Percentiles rank a stretch among this genome's conserved stretches.
phyloP scores from a whole-genome alignment of 2,329 filamentous ascomycete genomes.

The Phyllosticta citriasiana region DNA sequence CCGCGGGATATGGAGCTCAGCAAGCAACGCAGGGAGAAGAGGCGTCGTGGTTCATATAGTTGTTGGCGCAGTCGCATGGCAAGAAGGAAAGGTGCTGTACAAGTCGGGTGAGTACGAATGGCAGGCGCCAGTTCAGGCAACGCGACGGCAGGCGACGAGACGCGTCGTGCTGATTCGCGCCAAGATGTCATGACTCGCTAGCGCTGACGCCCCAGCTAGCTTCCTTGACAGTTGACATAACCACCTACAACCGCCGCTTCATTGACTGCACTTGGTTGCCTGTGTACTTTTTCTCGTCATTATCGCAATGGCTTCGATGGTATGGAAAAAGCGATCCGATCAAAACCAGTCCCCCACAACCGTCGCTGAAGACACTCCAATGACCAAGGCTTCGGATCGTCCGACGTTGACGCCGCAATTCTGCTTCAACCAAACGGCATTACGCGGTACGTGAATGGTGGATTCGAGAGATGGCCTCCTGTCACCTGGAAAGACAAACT shows the following conservation, averaged over 20 bases:
- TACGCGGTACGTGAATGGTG: constrained; percentile 31
- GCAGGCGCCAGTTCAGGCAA: background rate
- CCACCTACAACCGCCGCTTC: background rate
- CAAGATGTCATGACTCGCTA: background rate
- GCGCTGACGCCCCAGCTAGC: background rate
- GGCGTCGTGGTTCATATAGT: background rate
- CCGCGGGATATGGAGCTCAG: background rate
- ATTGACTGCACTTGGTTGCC: background rate
- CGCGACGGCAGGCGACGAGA: background rate
- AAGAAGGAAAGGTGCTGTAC: constrained; percentile 3
- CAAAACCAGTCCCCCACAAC: background rate
- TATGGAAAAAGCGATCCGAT: constrained; percentile 4
- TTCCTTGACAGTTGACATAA: background rate
- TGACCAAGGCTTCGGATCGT: constrained; percentile 32
- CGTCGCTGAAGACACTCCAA: constrained; percentile 14
- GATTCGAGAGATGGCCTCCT: background rate
- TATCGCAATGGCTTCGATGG: constrained; percentile 10
- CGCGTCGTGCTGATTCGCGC: background rate
- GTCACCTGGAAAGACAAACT: background rate
- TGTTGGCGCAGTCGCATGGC: constrained; percentile 1
- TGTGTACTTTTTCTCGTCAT: constrained; percentile 10
- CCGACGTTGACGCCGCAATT: constrained; percentile 38
- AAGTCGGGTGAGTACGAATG: constrained; percentile 1
- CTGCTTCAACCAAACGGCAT: constrained; percentile 42
- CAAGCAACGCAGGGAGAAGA: background rate